Percentiles rank a stretch among this genome's conserved stretches.
Conservation (phyloP, 2,329 filamentous ascomycete species). For the Chrysosporium queenslandicum region DNA sequence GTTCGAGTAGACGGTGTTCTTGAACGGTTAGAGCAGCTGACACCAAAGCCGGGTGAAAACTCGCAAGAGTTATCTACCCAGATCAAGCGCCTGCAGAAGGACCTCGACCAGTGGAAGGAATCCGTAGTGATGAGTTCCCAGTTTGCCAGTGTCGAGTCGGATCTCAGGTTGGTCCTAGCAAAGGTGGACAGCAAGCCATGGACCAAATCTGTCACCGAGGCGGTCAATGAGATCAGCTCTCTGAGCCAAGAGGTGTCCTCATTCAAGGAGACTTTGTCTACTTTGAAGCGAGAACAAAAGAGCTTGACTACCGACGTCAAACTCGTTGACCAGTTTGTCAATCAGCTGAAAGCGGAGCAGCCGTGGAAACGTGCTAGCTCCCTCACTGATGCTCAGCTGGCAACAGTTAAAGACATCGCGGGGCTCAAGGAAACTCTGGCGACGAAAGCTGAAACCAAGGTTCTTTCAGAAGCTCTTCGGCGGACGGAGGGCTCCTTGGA, state of each 20-base stretch:
- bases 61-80: not conserved
- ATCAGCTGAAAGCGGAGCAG: slow-evolving; percentile 8
- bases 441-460: not conserved
- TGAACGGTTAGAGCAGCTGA: slow-evolving; percentile 1
- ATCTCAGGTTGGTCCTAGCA: not conserved
- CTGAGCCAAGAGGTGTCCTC: not conserved
- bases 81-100: not conserved
- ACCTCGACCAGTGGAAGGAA: slow-evolving; percentile 7
- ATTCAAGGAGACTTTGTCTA: not conserved
- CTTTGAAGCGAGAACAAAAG: not conserved
- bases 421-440: slow-evolving; percentile 3
- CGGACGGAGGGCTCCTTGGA: not conserved
- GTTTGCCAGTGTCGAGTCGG: not conserved
- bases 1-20: not conserved
- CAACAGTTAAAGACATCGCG: not conserved
- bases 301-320: not conserved
- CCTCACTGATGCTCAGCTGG: slow-evolving; percentile 3
- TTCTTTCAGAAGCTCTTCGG: slow-evolving; percentile 1
- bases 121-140: not conserved
- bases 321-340: slow-evolving; percentile 4
- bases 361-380: slow-evolving; percentile 4
- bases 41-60: not conserved
- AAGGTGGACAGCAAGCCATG: slow-evolving; percentile 3
- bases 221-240: not conserved
- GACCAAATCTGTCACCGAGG: not conserved